Percentiles rank a stretch among this genome's conserved stretches.
phyloP scores from a whole-genome alignment of 345 rosid genomes.

The Pseudoturritis turrita region DNA sequence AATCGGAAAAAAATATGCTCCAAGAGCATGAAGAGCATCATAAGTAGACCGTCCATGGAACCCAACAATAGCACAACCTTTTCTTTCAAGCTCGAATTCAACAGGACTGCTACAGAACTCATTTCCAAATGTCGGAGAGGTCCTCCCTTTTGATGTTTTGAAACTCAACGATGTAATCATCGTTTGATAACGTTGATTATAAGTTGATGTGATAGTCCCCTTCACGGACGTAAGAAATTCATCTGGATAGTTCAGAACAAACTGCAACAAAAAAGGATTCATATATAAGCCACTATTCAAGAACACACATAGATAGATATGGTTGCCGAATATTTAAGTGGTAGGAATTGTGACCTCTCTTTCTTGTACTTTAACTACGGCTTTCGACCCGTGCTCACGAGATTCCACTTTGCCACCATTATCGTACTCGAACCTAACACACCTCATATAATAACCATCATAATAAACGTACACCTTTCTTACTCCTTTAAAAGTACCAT shows the following conservation, averaged over 20 bases:
- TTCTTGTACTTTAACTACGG: background rate
- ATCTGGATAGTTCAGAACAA: slow-evolving; percentile 2
- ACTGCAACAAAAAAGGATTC: background rate
- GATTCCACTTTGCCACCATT: background rate
- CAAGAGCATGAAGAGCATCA: background rate
- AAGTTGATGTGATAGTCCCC: background rate
- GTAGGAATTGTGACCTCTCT: background rate
- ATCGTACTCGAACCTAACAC: background rate
- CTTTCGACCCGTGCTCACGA: background rate
- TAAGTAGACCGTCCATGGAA: background rate
- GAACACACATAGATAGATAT: background rate
- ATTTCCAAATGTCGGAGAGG: slow-evolving; percentile 2
- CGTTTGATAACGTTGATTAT: too few species aligned
- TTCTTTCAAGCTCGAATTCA: background rate
- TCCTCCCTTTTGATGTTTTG: slow-evolving; percentile 7
- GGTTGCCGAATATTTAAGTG: background rate
- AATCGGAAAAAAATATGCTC: background rate
- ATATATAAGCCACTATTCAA: background rate
- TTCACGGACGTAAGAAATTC: background rate
- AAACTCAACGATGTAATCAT: background rate
- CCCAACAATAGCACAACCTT: slow-evolving; percentile 11
- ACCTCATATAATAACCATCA: background rate
- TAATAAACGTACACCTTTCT: background rate
- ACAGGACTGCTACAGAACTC: background rate
- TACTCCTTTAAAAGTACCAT: background rate